Base-by-base conservation (phyloP, 2,329 filamentous ascomycete species). In the Aspergillus clavatus region DNA sequence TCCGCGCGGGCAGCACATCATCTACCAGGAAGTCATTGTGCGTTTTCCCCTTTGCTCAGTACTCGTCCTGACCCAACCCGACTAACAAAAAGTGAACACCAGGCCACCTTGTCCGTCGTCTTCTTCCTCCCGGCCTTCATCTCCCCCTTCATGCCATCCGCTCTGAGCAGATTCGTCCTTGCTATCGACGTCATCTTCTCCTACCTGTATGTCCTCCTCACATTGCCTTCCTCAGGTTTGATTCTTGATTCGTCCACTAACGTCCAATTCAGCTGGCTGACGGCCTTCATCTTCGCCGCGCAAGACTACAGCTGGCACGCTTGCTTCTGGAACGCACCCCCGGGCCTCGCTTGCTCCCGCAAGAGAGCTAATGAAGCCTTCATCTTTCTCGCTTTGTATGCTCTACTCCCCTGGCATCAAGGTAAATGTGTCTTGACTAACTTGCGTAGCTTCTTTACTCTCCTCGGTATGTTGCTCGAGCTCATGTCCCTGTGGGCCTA, bases 261-360 rank as follows among this genome's bases (percentile, higher is more conserved):
- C 40, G 40, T 38, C 40, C 31, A 10, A 28, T 8, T 11, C 39
- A 71, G 68, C 23, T 75, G 72, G 71, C 65, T 75, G 56, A 74
- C 72, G 1, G 61, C 70, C 14, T 74, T 74, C 56, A 70, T 75
- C 54, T 74, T 75, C 59, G 55, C 71, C 1, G 66, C 71, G 4
- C 65, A 73, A 57, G 71, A 73, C 62, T 75, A 73, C 53, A 58
- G 61, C 52, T 45, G 51, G 40, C 31, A 53, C 12, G 31, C 54
- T 26, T 73, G 71, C 56, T 48, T 26, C 42, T 31, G 50, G 22
- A 56, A 62, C 38, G 48, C 63, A 3, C 71, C 72, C 1, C 57
- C 60, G 1, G 58, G 57, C 35, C 42, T 62, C 12, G 38, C 42
- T 23, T 74, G 71, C 55, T 49, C 51, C 7, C 53, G 59, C 27